A percentile compares a stretch with the other conserved stretches of the same genome.
These are phyloP conservation scores for Cajanus cajan DNA, from an alignment of 306 rosid species.

Conservation along the genomic window DNA sequence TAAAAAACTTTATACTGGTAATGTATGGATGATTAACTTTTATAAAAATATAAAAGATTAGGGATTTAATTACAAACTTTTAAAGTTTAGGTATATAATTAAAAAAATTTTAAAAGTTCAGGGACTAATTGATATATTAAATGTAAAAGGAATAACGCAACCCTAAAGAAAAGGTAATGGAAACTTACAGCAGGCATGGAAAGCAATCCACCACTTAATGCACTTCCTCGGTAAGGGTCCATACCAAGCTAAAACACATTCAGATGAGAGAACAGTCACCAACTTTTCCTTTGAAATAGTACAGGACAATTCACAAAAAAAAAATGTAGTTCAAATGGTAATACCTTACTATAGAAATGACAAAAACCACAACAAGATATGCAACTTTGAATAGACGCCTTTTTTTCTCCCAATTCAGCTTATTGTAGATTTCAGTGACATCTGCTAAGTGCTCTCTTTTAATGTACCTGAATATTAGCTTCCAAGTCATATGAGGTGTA, in stretches of 20 bases:
- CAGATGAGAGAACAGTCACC: conserved; percentile 28
- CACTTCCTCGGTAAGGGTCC: conserved; percentile 44
- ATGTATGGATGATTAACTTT: no score
- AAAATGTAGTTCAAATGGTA: conserved; percentile 9
- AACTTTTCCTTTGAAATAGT: conserved; percentile 16
- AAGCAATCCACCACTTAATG: conserved; percentile 35
- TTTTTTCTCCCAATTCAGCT: conserved; percentile 72
- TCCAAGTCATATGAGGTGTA: conserved; percentile 22
- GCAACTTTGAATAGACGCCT: conserved; percentile 55
- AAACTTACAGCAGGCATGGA: conserved; percentile 44
- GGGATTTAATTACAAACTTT: no score
- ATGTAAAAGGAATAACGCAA: background rate
- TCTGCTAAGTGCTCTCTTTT: conserved; percentile 57
- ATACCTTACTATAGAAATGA: conserved; percentile 67
- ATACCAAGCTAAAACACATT: conserved; percentile 61
- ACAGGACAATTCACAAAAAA: background rate
- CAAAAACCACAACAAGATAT: conserved; percentile 47
- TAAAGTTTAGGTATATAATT: no score
- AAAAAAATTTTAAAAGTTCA: no score
- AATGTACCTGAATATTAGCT: conserved; percentile 56
- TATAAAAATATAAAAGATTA: no score
- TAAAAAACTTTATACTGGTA: no score
- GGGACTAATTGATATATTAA: no score
- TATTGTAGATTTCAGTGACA: conserved; percentile 88
- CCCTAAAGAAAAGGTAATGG: background rate